Base-by-base conservation (phyloP, 1,139 yeast genomes). In the Suhomyces panamericanus region DNA sequence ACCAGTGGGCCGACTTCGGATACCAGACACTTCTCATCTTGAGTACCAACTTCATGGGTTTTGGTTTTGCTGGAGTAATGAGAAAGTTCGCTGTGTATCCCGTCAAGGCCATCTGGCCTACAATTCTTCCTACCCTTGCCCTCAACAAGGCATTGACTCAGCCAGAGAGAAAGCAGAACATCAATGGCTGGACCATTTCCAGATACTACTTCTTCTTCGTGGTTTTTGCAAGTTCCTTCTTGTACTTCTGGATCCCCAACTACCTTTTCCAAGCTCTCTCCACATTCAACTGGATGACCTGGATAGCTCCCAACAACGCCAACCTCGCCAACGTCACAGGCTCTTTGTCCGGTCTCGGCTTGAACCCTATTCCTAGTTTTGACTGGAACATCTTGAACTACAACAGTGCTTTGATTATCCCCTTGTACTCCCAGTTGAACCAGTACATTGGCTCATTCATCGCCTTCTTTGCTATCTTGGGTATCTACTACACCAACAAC, bases 241-340 rank as follows among this genome's bases (percentile, higher is more conserved):
- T 60, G 10, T 69, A 68, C 49, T 66, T 59, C 48, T 67, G 73
- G 73, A 32, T 69, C 35, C 73, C 74, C 11, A 57, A 64, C 36
- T 69, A 62, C 46, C 49, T 69, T 22, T 66, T 68, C 53, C 50
- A 53, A 15, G 70, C 70, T 1, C 52, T 69, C 9, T 66, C 71
- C 2, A 53, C 56, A 2, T 67, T 69, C 49, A 67, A 67, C 48
- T 69, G 74, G 73, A 59, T 69, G 49, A 65, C 70, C 7, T 69
- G 74, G 75, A 63, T 69, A 38, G 50, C 51, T 7, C 73, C 73
- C 27, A 47, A 55, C 22, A 65, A 65, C 32, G 52, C 77, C 51
- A 72, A 74, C 45, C 60, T 83, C 39, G 84, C 81, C 9, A 66
- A 69, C 9, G 66, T 83, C 33, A 78, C 83, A 2, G 89, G 88